Percentiles rank a stretch among this genome's conserved stretches.
Evolutionary conservation across 176 grass and related monocot genomes (phyloP).

Genomic region (Coix lacrymajobi): DNA sequence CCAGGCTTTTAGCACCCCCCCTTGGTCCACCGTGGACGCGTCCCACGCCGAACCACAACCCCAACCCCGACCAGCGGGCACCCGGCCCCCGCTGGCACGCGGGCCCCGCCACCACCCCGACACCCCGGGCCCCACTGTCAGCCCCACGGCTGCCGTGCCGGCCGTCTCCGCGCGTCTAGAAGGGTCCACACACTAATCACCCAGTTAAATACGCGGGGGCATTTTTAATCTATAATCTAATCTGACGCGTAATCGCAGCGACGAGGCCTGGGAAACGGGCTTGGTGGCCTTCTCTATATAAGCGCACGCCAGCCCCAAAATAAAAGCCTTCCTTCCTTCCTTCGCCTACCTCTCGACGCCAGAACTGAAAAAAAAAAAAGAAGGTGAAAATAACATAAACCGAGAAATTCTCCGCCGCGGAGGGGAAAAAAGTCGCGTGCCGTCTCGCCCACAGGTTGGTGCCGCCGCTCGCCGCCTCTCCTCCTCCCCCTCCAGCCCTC

Average conservation of each 20-base stretch:
- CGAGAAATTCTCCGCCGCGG: background rate
- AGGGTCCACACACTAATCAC: conserved; percentile 2
- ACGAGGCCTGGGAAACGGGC: background rate
- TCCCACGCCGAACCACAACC: background rate
- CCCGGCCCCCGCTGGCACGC: background rate
- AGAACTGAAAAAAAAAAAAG: background rate
- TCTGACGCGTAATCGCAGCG: background rate
- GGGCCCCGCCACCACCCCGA: background rate
- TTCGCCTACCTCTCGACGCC: background rate
- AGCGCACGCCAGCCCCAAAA: background rate
- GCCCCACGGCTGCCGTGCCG: background rate
- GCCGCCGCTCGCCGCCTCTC: conserved; percentile 4
- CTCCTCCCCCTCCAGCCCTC: background rate
- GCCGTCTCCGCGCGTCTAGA: background rate
- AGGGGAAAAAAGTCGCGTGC: conserved; percentile 7
- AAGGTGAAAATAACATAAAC: background rate
- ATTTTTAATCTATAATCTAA: background rate
- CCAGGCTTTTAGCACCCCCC: background rate
- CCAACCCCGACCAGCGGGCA: background rate
- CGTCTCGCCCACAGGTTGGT: conserved; percentile 52
- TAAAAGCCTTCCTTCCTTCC: background rate
- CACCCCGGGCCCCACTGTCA: background rate
- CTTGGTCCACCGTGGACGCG: background rate
- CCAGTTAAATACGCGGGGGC: background rate
- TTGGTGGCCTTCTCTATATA: conserved; percentile 36